Percentiles rank a stretch among this genome's conserved stretches.
Conservation (phyloP, 1,139 yeast genomes). For the Hanseniaspora gamundiae region DNA sequence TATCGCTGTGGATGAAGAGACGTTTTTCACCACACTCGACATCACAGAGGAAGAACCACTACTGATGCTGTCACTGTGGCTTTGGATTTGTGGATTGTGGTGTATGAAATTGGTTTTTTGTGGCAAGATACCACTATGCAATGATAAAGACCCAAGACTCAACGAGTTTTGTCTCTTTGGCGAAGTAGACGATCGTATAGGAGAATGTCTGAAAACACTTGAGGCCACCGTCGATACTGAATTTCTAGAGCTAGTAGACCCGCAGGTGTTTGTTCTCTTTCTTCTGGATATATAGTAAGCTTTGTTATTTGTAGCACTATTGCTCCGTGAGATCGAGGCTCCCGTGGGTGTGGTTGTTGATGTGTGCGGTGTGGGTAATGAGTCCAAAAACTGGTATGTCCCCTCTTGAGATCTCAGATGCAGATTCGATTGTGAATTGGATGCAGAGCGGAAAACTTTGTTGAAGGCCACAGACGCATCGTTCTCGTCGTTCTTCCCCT, state of each 20-base stretch:
- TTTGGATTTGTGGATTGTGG: too few species aligned
- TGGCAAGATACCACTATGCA: too few species aligned
- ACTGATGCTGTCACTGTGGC: not conserved
- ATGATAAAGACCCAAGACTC: not conserved
- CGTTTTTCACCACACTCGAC: not conserved
- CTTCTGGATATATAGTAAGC: conserved; percentile 8
- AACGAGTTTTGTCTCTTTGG: conserved; percentile 8
- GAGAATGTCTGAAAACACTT: conserved; percentile 15
- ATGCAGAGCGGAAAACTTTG: conserved; percentile 16
- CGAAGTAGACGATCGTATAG: conserved; percentile 21
- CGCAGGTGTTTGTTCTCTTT: conserved; percentile 22
- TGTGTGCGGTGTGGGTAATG: not conserved
- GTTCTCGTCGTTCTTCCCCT: conserved; percentile 17
- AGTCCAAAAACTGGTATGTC: not conserved
- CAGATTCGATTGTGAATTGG: not conserved
- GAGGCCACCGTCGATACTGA: conserved; percentile 3
- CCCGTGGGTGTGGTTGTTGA: not conserved
- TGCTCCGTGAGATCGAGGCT: not conserved
- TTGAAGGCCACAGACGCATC: conserved; percentile 27
- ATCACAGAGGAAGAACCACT: conserved; percentile 1
- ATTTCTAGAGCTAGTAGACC: conserved; percentile 18
- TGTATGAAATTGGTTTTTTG: too few species aligned
- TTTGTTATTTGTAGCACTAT: not conserved
- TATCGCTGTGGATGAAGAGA: not conserved
- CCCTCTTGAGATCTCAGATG: not conserved